Conservation (phyloP, 148 eudicot genomes). For the Limonium bicolor region DNA sequence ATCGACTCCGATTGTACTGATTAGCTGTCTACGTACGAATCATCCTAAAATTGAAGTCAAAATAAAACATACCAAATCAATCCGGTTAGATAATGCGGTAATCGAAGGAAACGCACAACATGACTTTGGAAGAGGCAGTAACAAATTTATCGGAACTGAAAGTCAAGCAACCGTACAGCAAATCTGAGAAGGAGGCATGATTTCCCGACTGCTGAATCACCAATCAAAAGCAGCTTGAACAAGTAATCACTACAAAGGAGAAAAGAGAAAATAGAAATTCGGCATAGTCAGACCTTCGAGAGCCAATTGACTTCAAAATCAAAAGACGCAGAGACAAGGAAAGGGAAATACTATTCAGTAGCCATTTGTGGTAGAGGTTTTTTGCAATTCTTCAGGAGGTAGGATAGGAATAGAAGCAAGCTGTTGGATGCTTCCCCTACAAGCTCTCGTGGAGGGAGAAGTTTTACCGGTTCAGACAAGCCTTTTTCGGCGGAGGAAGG, state of each 20-base stretch:
- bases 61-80: conserved; percentile 1
- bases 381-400: too few species aligned
- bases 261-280: background rate
- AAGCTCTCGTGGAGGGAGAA: too few species aligned
- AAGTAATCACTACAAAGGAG: conserved; percentile 40
- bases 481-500: too few species aligned
- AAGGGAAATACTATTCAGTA: conserved; percentile 28
- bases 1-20: conserved; percentile 88
- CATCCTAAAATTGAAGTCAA: conserved; percentile 32
- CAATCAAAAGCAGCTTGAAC: conserved; percentile 68
- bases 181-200: conserved; percentile 77
- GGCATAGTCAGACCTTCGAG: background rate
- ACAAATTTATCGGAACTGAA: background rate
- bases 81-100: background rate
- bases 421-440: too few species aligned
- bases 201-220: conserved; percentile 77
- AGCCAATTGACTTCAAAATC: background rate
- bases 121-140: background rate
- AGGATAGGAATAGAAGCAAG: too few species aligned
- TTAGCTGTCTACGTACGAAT: conserved; percentile 83
- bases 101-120: background rate
- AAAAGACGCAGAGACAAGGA: background rate
- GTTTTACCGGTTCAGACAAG: too few species aligned
- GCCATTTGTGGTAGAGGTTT: too few species aligned
- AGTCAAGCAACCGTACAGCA: conserved; percentile 33